Evolutionary conservation across 495 filamentous ascomycete species (phyloP), one percentile per base, ranked within the genome.

Genomic region (Ascobolus immersus): DNA sequence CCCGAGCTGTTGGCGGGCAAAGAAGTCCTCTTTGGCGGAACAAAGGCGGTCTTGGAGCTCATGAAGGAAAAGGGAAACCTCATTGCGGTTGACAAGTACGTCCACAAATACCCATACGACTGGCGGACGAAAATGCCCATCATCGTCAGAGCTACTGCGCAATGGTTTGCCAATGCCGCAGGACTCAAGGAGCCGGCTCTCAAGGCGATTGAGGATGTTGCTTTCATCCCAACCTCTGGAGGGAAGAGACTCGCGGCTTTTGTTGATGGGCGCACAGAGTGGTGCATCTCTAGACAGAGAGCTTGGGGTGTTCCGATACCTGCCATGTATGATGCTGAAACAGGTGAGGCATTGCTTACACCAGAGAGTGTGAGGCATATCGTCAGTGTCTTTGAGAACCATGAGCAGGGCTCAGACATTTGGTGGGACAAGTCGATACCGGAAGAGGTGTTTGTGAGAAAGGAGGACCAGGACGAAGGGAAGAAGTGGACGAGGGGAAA

Each of bases 211-310:
- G 52, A 72, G 6, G 49, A 66, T 32, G 76, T 93, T 22, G 59
- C 54, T 1, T 99, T 93, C 39, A 58, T 90, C 23, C 86, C 86
- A 0, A 60, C 70, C 25, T 51, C 57, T 21, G 78, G 79, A 3
- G 69, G 61, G 39, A 60, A 64, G 2, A 61, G 89, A 26, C 59
- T 99, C 26, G 63, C 74, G 47, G 74, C 71, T 36, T 94, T 93
- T 47, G 60, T 94, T 18, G 66, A 71, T 44, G 77, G 77, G 28
- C 68, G 86, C 21, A 89, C 65, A 40, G 84, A 94, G 51, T 99
- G 86, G 86, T 99, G 86, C 49, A 90, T 99, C 44, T 94, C 89
- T n/a, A 71, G 86, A 20, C 86, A 99, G 51, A 71, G 86, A 21
- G 75, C 77, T 6, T 99, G 86, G 86, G 86, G 86, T 42, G 74